A percentile compares a stretch with the other conserved stretches of the same genome.
These are phyloP conservation scores for Aristolochia californica DNA, from an alignment of 164 flowering plant species.

Conservation along the genomic window DNA sequence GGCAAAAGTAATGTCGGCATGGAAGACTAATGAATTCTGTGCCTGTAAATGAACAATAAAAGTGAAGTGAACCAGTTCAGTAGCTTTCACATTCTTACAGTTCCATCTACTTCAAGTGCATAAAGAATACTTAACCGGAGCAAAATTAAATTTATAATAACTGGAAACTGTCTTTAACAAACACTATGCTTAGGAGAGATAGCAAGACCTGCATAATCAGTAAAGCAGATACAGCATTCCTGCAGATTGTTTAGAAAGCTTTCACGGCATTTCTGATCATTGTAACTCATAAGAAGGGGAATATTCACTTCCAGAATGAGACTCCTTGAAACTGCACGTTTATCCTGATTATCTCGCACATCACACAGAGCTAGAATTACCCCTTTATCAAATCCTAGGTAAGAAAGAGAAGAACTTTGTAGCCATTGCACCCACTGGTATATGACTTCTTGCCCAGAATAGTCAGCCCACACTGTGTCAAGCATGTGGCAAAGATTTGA, in stretches of 20 bases:
- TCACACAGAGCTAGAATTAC: slow-evolving; percentile 55
- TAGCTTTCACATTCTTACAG: neutral
- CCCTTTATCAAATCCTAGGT: slow-evolving; percentile 48
- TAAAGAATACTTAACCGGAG: too few species aligned
- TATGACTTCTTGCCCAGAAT: slow-evolving; percentile 47
- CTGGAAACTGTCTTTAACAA: too few species aligned
- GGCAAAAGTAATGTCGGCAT: slow-evolving; percentile 81
- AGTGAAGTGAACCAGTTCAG: neutral
- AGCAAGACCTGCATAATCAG: slow-evolving; percentile 57
- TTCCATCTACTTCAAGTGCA: too few species aligned
- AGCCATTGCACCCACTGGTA: slow-evolving; percentile 90
- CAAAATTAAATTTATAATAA: too few species aligned
- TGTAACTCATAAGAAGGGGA: slow-evolving; percentile 52
- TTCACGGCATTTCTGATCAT: slow-evolving; percentile 48
- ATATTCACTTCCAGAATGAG: slow-evolving; percentile 58
- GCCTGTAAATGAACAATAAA: slow-evolving; percentile 32
- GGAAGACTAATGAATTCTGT: slow-evolving; percentile 61
- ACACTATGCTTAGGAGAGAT: neutral
- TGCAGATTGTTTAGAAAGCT: slow-evolving; percentile 46
- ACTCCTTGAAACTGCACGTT: slow-evolving; percentile 58
- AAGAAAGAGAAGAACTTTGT: slow-evolving; percentile 47
- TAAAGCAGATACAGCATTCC: slow-evolving; percentile 73
- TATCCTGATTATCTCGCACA: slow-evolving; percentile 29
- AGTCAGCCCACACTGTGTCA: slow-evolving; percentile 65
- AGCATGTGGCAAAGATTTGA: slow-evolving; percentile 55